A percentile compares a stretch with the other conserved stretches of the same genome.
phyloP scores from a whole-genome alignment of 345 rosid genomes.

The Barbarea vulgaris region DNA sequence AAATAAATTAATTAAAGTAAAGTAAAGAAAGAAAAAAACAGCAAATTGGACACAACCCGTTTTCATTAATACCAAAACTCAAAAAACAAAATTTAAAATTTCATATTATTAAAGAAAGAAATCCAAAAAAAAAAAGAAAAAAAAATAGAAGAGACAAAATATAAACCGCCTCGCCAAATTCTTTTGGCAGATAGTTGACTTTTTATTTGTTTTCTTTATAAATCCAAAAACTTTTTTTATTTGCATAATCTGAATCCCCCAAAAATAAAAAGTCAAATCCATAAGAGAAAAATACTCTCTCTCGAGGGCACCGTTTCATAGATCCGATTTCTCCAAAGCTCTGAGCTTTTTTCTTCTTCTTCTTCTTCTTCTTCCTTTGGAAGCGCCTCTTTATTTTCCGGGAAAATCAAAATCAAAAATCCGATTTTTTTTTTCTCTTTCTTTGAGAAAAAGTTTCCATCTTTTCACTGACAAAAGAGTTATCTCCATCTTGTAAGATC shows the following conservation, averaged over 20 bases:
- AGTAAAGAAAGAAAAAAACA: not conserved
- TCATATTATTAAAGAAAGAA: not conserved
- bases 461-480: constrained; percentile 1
- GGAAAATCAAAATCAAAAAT: constrained; percentile 9
- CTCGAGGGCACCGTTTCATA: constrained; percentile 21
- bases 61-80: not conserved
- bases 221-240: not conserved
- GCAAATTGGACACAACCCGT: not conserved
- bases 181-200: constrained; percentile 44
- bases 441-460: constrained; percentile 18
- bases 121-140: not conserved
- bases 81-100: not conserved
- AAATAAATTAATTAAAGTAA: not conserved
- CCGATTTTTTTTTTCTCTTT: constrained; percentile 12
- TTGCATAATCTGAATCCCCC: constrained; percentile 9
- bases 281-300: constrained; percentile 34
- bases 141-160: constrained; percentile 27
- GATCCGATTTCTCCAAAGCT: constrained; percentile 45
- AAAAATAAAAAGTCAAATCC: constrained; percentile 42
- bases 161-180: constrained; percentile 34
- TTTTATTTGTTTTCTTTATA: constrained; percentile 35
- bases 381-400: constrained; percentile 21
- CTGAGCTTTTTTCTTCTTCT: not conserved
- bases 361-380: not conserved
- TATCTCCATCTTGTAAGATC: not conserved